Conservation (phyloP, 2,329 filamentous ascomycete genomes). For the Nigrospora oryzae region DNA sequence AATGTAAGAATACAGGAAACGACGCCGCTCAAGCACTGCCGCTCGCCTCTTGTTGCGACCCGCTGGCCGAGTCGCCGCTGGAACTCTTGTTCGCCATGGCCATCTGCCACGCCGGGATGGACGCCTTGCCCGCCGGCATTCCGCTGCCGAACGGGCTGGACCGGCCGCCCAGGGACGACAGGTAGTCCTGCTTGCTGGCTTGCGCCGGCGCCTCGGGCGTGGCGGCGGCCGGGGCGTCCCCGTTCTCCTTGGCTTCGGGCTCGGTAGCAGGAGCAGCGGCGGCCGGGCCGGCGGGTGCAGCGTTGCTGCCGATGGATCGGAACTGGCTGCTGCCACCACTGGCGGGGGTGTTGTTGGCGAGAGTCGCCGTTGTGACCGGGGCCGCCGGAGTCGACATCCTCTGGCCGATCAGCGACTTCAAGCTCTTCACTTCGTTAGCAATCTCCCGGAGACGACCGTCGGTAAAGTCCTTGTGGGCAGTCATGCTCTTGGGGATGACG, state of each 20-base stretch:
- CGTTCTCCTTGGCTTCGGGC: conserved; percentile 15
- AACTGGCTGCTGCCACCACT: conserved; percentile 9
- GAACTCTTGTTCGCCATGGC: conserved; percentile 50
- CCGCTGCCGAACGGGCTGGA: conserved; percentile 42
- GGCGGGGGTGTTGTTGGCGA: conserved; percentile 13
- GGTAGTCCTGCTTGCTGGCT: conserved; percentile 9
- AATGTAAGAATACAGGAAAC: background rate
- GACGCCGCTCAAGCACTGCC: conserved; percentile 10
- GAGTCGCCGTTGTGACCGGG: conserved; percentile 15
- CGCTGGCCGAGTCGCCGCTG: conserved; percentile 1
- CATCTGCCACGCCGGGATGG: conserved; percentile 76
- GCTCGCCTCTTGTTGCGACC: conserved; percentile 13
- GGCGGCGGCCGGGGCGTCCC: conserved; percentile 21
- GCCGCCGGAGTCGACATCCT: conserved; percentile 34
- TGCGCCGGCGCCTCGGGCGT: conserved; percentile 17
- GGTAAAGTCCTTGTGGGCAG: conserved; percentile 76
- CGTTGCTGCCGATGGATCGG: conserved; percentile 8
- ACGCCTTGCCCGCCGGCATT: conserved; percentile 46
- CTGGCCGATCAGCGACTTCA: conserved; percentile 77
- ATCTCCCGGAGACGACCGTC: conserved; percentile 79
- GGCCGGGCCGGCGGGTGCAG: conserved; percentile 6
- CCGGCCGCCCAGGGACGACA: conserved; percentile 24
- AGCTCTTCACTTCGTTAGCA: conserved; percentile 77
- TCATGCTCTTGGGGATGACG: conserved; percentile 78
- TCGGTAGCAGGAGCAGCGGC: conserved; percentile 13